Evolutionary conservation across 2,329 filamentous ascomycete genomes (phyloP).

Genomic region (Stagonosporopsis tanaceti): DNA sequence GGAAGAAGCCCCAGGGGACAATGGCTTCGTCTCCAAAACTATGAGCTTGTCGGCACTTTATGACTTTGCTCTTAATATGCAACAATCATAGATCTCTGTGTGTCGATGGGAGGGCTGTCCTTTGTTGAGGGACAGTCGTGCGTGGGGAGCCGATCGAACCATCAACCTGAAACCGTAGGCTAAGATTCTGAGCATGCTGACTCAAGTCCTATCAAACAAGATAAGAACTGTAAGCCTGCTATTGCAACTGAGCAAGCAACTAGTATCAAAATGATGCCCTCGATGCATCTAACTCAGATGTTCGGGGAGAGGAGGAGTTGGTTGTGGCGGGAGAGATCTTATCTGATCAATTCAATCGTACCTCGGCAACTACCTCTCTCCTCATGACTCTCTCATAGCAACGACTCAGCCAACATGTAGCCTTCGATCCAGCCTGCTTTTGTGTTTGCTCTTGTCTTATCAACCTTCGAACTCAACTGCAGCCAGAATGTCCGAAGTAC

Average conservation of each 20-base stretch:
- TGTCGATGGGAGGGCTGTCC: background rate
- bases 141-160: conserved; percentile 20
- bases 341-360: conserved; percentile 16
- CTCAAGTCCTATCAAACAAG: background rate
- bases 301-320: background rate
- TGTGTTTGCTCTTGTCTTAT: background rate
- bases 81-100: background rate
- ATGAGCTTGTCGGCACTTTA: background rate
- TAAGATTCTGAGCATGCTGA: conserved; percentile 2
- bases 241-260: no score
- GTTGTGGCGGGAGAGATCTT: conserved; percentile 1
- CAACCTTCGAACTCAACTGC: background rate
- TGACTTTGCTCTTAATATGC: no score
- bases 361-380: conserved; percentile 19
- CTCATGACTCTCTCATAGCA: conserved; percentile 13
- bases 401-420: conserved; percentile 3
- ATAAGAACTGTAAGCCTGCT: background rate
- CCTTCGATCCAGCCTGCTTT: background rate
- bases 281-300: background rate
- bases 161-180: conserved; percentile 11
- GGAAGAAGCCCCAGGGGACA: no score
- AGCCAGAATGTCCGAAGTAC: conserved; percentile 36
- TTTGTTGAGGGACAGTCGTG: background rate
- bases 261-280: background rate
- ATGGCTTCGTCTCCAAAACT: background rate